A percentile compares a stretch with the other conserved stretches of the same genome.
Evolutionary conservation across 176 grass and related monocot genomes (phyloP).

Genomic region (Cenchrus purpureus): DNA sequence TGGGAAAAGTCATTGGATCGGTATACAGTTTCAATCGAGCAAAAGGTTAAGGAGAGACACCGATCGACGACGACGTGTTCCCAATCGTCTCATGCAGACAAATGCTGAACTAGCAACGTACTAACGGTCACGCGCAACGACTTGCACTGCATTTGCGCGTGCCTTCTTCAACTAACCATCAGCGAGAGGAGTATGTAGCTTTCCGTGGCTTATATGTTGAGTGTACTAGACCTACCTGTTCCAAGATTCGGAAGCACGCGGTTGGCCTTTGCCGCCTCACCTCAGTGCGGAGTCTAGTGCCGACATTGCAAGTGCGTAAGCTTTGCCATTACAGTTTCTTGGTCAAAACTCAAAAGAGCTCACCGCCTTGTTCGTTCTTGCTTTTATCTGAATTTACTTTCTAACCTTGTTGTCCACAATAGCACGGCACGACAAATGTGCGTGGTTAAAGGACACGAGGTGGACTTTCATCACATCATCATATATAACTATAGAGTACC

Average conservation of each 20-base stretch:
- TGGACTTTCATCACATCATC: neutral
- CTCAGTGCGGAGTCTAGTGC: conserved; percentile 29
- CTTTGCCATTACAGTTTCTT: neutral
- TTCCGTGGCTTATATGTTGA: conserved; percentile 8
- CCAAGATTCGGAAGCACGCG: neutral
- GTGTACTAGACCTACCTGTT: neutral
- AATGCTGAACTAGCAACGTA: neutral
- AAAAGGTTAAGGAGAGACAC: neutral
- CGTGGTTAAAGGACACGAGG: neutral
- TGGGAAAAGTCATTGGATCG: neutral
- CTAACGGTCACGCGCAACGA: conserved; percentile 41
- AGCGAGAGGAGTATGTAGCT: neutral
- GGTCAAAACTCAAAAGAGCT: neutral
- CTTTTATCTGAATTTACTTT: neutral
- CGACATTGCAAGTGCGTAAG: conserved; percentile 33
- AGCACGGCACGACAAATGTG: no score
- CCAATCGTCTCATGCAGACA: conserved; percentile 26
- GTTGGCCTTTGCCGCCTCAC: neutral
- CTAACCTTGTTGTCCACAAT: neutral
- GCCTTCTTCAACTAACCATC: conserved; percentile 1
- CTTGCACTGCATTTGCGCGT: conserved; percentile 2
- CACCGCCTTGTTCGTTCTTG: neutral
- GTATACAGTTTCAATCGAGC: no score
- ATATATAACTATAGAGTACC: no score
- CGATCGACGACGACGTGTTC: neutral